Evolutionary conservation across 495 filamentous ascomycete species (phyloP).

Genomic region (Lophiotrema nucula): DNA sequence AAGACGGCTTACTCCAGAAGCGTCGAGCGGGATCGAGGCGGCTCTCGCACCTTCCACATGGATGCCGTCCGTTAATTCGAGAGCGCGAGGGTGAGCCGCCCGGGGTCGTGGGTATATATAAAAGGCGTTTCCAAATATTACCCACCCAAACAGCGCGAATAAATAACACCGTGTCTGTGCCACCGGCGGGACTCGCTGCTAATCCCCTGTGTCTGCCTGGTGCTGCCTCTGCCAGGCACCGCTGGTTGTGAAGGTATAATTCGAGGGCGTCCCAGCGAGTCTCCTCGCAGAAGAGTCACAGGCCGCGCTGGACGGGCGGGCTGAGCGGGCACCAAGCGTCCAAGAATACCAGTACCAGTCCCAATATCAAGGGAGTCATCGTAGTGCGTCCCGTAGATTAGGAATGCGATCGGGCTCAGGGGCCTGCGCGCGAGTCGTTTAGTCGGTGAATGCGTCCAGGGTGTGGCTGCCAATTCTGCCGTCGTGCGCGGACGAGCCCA

Average conservation of each 20-base stretch:
- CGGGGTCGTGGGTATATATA: slow-evolving; percentile 14
- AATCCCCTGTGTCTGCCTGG: neutral
- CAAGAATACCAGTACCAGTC: neutral
- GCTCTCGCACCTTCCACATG: slow-evolving; percentile 5
- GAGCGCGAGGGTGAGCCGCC: neutral
- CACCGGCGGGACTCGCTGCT: neutral
- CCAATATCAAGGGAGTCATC: neutral
- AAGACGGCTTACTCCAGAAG: neutral
- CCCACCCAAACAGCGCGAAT: slow-evolving; percentile 1
- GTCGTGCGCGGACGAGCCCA: neutral
- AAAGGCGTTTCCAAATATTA: slow-evolving; percentile 16
- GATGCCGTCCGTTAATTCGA: neutral
- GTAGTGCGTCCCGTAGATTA: slow-evolving; percentile 23
- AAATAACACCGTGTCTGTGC: too few species aligned
- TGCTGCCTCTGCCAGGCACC: neutral
- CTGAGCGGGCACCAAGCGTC: neutral
- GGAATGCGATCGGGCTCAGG: slow-evolving; percentile 28
- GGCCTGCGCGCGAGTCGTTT: neutral
- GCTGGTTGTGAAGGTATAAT: neutral
- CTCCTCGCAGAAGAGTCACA: too few species aligned
- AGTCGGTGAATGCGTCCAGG: slow-evolving; percentile 18
- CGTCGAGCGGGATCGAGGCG: slow-evolving; percentile 6
- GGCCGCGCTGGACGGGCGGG: too few species aligned
- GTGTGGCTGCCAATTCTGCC: slow-evolving; percentile 1
- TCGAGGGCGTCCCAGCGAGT: neutral